Base-by-base conservation (phyloP, 805 yeast species). In the Pichia californica region DNA sequence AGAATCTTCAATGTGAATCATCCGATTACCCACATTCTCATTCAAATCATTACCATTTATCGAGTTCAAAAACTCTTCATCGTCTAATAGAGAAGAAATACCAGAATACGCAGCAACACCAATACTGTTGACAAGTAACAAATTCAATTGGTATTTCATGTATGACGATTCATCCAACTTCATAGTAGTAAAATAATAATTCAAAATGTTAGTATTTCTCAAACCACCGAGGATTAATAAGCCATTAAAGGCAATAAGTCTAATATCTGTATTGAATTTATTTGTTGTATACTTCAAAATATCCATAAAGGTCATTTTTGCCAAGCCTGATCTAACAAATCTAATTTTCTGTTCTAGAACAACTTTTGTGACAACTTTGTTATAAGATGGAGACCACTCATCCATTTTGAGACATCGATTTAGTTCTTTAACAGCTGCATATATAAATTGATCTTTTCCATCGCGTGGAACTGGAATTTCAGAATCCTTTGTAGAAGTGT, bases 381-480 rank as follows among this genome's bases (percentile, higher is more conserved):
- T 81, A 48, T 75, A 78, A 0, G 95, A 81, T 1, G 96, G 91
- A 7, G 83, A 70, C 94, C 94, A 88, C 34, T 76, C 79, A 55
- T 91, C 98, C 64, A 93, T 71, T 48, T 88, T 79, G 51, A 79
- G 77, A 47, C 80, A 73, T 46, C 97, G 72, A 43, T 81, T 77
- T 36, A 93, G 68, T 56, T 89, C 97, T 7, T 73, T 70, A 7
- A 81, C 53, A 0, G 81, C 78, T 14, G 71, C 73, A 4, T 58
- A 51, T 3, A 76, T 57, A 52, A 73, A 77, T 3, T 55, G 57
- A 26, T 47, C 58, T 26, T 67, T 71, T 3, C 53, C 55, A 18
- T 57, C 63, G 10, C 6, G 43, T 40, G 54, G 31, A 2, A 28
- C 41, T 15, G 31, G 25, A 3, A 33, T 1, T 18, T 44, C 42